phyloP scores from a whole-genome alignment of 1,284 basidiomycete genomes.

The Xanthoconium separans region DNA sequence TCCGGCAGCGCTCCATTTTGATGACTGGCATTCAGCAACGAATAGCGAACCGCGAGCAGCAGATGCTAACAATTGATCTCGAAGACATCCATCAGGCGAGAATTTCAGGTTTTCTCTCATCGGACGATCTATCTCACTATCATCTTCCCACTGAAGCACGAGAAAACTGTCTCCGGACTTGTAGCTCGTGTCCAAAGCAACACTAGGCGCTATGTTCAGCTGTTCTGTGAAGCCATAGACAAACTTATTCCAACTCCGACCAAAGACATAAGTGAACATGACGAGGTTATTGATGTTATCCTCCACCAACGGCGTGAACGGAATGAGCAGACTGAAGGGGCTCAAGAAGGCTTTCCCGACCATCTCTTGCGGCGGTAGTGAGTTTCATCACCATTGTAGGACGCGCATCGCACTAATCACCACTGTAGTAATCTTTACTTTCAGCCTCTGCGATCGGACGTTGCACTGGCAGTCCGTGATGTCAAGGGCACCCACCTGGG shows the following conservation, averaged over 20 bases:
- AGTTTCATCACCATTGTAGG: constrained; percentile 36
- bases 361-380: constrained; percentile 94
- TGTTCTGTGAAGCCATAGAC: constrained; percentile 93
- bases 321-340: constrained; percentile 75
- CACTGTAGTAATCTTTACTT: constrained; percentile 86
- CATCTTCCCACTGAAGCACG: constrained; percentile 44
- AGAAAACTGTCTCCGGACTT: constrained; percentile 65
- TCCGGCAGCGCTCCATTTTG: constrained; percentile 31
- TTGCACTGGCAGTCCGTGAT: constrained; percentile 86
- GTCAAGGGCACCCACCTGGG: constrained; percentile 88
- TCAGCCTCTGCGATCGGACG: constrained; percentile 72
- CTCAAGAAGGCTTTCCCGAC: constrained; percentile 79
- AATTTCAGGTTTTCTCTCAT: constrained; percentile 9
- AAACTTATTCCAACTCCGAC: constrained; percentile 83
- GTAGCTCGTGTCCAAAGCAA: constrained; percentile 80
- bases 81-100: constrained; percentile 75
- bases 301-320: constrained; percentile 89
- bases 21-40: constrained; percentile 54
- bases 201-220: constrained; percentile 84
- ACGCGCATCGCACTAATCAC: constrained; percentile 18
- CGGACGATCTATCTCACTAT: neutral
- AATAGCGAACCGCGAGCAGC: constrained; percentile 91
- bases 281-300: constrained; percentile 94
- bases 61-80: constrained; percentile 79
- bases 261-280: constrained; percentile 84